phyloP scores from a whole-genome alignment of 495 filamentous ascomycete species.

The Neurospora sp. region DNA sequence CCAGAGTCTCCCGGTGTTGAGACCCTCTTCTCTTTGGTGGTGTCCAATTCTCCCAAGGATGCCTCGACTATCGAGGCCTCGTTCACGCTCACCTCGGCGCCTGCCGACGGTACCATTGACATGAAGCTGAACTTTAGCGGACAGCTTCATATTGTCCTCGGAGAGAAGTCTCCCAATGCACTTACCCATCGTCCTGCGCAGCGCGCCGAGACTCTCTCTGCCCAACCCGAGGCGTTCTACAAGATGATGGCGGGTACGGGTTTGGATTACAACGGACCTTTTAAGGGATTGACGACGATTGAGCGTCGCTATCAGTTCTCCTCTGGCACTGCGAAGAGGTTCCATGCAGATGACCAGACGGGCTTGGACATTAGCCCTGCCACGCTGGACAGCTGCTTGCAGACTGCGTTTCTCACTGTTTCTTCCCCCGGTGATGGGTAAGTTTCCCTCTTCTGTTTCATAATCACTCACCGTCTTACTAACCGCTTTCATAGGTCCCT shows the following conservation, averaged over 20 bases:
- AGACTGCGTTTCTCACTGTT: constrained; percentile 33
- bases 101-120: constrained; percentile 21
- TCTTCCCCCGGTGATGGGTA: constrained; percentile 33
- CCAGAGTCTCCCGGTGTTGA: constrained; percentile 35
- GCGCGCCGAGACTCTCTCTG: constrained; percentile 23
- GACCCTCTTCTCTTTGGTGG: constrained; percentile 30
- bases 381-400: constrained; percentile 38
- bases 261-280: constrained; percentile 32
- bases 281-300: constrained; percentile 28
- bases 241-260: constrained; percentile 32
- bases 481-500: constrained; percentile 10
- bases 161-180: constrained; percentile 8
- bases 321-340: constrained; percentile 24
- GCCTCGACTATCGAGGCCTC: constrained; percentile 22
- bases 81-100: constrained; percentile 26
- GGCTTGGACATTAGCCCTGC: constrained; percentile 34
- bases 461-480: not conserved
- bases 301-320: constrained; percentile 36
- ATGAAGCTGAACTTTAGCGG: constrained; percentile 30
- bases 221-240: constrained; percentile 32
- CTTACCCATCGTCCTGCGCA: constrained; percentile 16
- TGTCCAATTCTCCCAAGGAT: constrained; percentile 2
- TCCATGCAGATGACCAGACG: constrained; percentile 23
- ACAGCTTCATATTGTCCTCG: constrained; percentile 23
- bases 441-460: not conserved